Evolutionary conservation across 257 asterid species (phyloP), one percentile per base, ranked within the genome.

Genomic region (Forsythia viridissima): DNA sequence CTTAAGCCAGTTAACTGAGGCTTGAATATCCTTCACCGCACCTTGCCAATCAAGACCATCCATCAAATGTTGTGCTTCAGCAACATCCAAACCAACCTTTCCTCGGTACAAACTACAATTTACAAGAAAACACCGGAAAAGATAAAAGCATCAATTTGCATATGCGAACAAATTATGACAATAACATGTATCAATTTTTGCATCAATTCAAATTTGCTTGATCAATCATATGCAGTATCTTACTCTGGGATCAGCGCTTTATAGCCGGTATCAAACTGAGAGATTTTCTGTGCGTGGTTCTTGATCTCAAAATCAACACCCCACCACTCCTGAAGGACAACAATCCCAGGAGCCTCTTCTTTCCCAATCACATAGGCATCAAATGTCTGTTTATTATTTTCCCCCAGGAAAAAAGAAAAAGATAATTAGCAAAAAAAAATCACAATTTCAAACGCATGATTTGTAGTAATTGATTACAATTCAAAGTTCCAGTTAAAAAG

Each of bases 261-360:
- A 71, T 90, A 96, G 77, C 98, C 99, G 5, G 85, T 77, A 79
- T 86, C 94, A 72, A 96, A 91, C 83, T 91, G 93, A 66, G 97
- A 85, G 77, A 96, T 93, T 76, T 89, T 96, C 85, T 86, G 82
- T n/a, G 99, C 99, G 36, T 96, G 98, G 89, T 96, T 96, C 87
- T 93, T 96, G 68, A 96, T 88, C 92, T 96, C 98, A 82, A 83
- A 96, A 84, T 96, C 99, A 66, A 96, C 95, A 73, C 98, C 99
- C 97, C 98, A 96, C 99, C 98, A 96, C 81, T 96, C 99, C 71
- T 96, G 99, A 76, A 96, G 88, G 86, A 96, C 97, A 76, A 96
- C 96, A 24, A 96, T 91, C 74, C 98, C 99, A 30, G 99, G 97
- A 80, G 98, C 97, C 84, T 93, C 88, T 3, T 93, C 98, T 89